Base-by-base conservation (phyloP, 1,139 yeast genomes). In the Saccharomyces hybrid region DNA sequence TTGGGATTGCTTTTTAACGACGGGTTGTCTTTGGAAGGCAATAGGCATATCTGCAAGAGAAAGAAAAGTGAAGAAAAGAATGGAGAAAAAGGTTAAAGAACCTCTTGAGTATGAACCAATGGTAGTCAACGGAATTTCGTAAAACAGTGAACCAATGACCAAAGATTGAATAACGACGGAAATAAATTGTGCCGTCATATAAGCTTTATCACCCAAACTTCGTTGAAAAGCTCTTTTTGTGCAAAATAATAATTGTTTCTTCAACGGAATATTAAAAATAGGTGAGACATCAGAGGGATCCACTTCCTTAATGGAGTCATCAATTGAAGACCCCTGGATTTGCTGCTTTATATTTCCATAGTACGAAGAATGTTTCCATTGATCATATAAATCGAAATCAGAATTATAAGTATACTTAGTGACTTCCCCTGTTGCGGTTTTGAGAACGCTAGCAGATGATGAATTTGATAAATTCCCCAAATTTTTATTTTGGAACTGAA, bases 371-470 rank as follows among this genome's bases (percentile, higher is more conserved):
- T 72, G 69, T 55, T 73, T 74, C 95, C 95, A 87, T 62, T 75
- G 75, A 5, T 71, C 70, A 56, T 82, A 83, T 65, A 87, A 84
- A 63, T 86, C 93, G 50, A 72, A 73, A 8, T 90, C 79, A 38
- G 44, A 38, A 38, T 38, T 38, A 20, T 16, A 38, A 14, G 23
- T 20, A 9, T 38, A 38, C 44, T 38, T 38, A 3, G 44, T 38
- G 9, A 38, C 44, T 20, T 38, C 44, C 13, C 20, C 20, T 38
- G 44, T 20, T 9, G 26, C 44, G 20, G 25, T 38, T 11, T 38
- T 38, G 13, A 38, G 44, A 38, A 38, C 26, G 26, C 44, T 38
- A 38, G 44, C 8, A 38, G 44, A 16, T 9, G 44, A 38, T 16
- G 44, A 38, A 20, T 38, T 38, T 16, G 44, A 38, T 20, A 38